Evolutionary conservation across 345 rosid species (phyloP).

Genomic region (Salix arbutifolia): DNA sequence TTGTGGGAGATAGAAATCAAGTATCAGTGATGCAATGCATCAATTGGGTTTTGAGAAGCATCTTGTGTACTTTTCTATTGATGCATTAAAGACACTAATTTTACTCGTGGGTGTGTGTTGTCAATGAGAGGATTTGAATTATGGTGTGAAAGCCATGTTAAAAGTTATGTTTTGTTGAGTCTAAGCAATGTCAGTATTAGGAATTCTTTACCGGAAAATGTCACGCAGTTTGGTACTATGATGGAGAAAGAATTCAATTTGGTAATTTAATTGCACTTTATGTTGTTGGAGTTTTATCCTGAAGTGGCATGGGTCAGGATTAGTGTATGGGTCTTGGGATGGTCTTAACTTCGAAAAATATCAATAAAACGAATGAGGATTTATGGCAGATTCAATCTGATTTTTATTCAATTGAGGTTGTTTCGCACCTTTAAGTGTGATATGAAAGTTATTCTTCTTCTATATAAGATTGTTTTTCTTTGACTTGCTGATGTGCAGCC

Average conservation of each 20-base stretch:
- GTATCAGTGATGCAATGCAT: not conserved
- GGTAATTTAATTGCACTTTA: not conserved
- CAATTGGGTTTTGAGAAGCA: not conserved
- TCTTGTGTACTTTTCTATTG: not conserved
- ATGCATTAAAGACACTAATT: not conserved
- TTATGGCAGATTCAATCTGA: not conserved
- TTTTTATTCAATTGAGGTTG: not conserved
- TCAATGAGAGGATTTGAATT: not conserved
- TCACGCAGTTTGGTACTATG: not conserved
- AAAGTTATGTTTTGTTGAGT: not conserved
- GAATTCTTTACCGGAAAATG: not conserved
- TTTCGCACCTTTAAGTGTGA: not conserved
- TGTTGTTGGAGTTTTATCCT: not conserved
- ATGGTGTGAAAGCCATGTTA: not conserved
- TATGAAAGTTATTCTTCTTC: not conserved
- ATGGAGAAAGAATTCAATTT: not conserved
- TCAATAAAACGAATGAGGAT: not conserved
- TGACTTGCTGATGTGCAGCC: constrained; percentile 31
- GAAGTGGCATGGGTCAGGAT: not conserved
- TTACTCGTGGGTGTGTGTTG: not conserved
- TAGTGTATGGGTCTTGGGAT: not conserved
- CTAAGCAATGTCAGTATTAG: not conserved
- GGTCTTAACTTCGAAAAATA: not conserved
- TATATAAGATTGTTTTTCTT: not conserved
- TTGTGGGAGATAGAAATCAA: not conserved